Conservation (phyloP, 2,329 filamentous ascomycete species). For the Lachnellula hyalina region DNA sequence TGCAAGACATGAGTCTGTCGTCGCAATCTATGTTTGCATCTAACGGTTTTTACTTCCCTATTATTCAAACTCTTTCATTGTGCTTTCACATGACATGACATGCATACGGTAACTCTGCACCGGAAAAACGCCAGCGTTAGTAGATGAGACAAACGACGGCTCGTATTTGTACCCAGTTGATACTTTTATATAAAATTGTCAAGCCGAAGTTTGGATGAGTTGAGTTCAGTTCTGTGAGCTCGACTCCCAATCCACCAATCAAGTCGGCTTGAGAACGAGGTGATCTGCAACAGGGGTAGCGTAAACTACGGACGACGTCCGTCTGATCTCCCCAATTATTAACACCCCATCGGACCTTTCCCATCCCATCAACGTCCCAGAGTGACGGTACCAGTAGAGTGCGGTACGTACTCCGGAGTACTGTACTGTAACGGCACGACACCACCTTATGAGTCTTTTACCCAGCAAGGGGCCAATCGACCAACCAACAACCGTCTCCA, state of each 20-base stretch:
- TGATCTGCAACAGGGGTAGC: not conserved
- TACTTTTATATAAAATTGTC: no score
- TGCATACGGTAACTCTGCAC: no score
- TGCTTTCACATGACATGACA: no score
- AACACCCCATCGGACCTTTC: not conserved
- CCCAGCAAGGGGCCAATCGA: not conserved
- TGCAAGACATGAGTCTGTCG: no score
- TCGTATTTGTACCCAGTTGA: no score
- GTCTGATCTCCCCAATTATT: not conserved
- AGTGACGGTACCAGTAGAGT: no score
- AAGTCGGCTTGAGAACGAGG: not conserved
- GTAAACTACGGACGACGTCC: not conserved
- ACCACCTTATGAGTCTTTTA: not conserved
- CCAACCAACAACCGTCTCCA: not conserved
- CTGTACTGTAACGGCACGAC: not conserved
- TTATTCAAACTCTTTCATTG: no score
- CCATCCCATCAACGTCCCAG: not conserved
- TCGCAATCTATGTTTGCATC: no score
- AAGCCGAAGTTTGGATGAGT: no score
- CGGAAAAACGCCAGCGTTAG: no score
- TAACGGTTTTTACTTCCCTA: no score
- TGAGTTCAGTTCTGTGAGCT: not conserved
- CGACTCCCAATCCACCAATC: not conserved
- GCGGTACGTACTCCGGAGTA: not conserved
- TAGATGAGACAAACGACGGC: no score